phyloP scores from a whole-genome alignment of 352 stramenopile species.

The Plasmopara muralis region DNA sequence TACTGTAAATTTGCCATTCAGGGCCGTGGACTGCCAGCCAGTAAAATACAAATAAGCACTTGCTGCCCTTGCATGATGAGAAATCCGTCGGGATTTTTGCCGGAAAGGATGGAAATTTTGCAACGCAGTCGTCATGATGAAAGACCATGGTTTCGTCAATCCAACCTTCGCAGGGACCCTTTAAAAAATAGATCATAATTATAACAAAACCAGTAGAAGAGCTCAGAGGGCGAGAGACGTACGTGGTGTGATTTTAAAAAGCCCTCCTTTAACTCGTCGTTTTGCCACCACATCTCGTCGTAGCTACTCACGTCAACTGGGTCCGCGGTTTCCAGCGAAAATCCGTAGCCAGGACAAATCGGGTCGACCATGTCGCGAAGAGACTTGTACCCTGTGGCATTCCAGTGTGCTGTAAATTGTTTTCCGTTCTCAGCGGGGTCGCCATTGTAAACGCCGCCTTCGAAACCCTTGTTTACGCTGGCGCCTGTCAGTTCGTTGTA shows the following conservation, averaged over 20 bases:
- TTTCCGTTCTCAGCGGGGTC: constrained; percentile 27
- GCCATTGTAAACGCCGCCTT: constrained; percentile 25
- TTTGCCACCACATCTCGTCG: constrained; percentile 32
- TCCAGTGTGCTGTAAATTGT: constrained; percentile 26
- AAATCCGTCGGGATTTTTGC: constrained; percentile 46
- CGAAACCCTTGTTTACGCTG: constrained; percentile 29
- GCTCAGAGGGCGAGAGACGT: constrained; percentile 2
- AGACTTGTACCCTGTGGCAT: constrained; percentile 24
- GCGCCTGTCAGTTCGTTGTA: constrained; percentile 21
- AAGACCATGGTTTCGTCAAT: constrained; percentile 39
- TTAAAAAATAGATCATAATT: neutral
- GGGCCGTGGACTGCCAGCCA: constrained; percentile 37
- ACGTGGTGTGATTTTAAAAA: constrained; percentile 38
- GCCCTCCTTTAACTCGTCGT: constrained; percentile 34
- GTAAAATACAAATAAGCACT: constrained; percentile 47
- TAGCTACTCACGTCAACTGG: constrained; percentile 29
- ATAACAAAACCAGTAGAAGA: neutral
- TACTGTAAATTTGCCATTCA: constrained; percentile 43
- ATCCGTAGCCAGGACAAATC: constrained; percentile 24
- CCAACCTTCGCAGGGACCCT: constrained; percentile 47
- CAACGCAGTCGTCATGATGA: constrained; percentile 41
- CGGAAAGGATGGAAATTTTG: constrained; percentile 30
- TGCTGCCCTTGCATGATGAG: constrained; percentile 32
- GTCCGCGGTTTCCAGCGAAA: constrained; percentile 16
- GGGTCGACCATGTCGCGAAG: constrained; percentile 35